Conservation (phyloP, 2,329 filamentous ascomycete species). For the Xylariaceae sp. region DNA sequence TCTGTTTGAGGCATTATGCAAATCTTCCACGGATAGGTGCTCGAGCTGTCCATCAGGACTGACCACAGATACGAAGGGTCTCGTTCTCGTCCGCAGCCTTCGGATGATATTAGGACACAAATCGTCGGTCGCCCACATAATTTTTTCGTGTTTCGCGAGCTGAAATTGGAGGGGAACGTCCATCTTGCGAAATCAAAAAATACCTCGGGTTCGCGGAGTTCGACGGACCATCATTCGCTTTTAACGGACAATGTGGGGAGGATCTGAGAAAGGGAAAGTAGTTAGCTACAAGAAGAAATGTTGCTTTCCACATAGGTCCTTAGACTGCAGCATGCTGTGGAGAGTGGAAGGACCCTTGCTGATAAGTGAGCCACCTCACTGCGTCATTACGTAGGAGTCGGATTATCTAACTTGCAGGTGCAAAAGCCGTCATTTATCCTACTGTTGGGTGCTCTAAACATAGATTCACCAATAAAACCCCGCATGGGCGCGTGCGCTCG, state of each 20-base stretch:
- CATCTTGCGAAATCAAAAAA: neutral
- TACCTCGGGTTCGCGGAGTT: neutral
- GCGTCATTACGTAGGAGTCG: no score
- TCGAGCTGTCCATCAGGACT: conserved; percentile 20
- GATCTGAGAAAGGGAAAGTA: neutral
- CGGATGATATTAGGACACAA: conserved; percentile 19
- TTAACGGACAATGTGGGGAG: neutral
- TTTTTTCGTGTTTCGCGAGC: conserved; percentile 6
- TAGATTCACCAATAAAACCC: neutral
- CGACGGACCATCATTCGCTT: neutral
- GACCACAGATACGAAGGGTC: conserved; percentile 19
- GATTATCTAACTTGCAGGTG: no score
- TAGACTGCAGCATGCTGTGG: no score
- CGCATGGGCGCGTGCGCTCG: conserved; percentile 1
- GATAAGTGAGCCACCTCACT: no score
- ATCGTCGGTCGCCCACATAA: conserved; percentile 25
- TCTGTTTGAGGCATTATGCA: conserved; percentile 33
- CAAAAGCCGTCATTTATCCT: no score
- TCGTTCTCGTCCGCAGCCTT: conserved; percentile 18
- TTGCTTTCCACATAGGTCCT: neutral
- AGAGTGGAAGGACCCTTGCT: no score
- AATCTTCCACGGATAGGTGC: conserved; percentile 16
- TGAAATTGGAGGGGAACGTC: neutral
- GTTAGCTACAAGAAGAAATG: neutral
- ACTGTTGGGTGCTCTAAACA: no score